phyloP scores from a whole-genome alignment of 495 filamentous ascomycete genomes.

The Penicillium ucsense region DNA sequence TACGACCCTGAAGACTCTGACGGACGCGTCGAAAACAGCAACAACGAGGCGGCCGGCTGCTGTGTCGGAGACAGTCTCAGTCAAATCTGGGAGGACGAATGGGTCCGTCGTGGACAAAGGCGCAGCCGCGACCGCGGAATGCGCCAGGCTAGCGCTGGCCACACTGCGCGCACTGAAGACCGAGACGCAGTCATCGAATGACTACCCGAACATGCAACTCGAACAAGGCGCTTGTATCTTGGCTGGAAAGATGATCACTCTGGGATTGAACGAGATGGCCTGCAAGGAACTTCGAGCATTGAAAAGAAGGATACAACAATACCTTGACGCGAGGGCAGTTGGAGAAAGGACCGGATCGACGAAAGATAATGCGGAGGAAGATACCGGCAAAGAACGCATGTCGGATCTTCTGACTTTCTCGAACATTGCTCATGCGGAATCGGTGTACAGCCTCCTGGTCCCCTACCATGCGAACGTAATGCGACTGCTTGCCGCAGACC shows the following conservation, averaged over 20 bases:
- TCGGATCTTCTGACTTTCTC: constrained; percentile 55
- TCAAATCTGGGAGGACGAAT: constrained; percentile 28
- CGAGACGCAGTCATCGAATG: constrained; percentile 38
- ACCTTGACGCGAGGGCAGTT: constrained; percentile 16
- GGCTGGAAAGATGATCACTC: constrained; percentile 57
- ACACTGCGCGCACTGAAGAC: constrained; percentile 53
- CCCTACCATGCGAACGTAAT: constrained; percentile 39
- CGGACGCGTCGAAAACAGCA: constrained; percentile 54
- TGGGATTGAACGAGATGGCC: constrained; percentile 67
- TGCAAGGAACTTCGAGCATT: constrained; percentile 60
- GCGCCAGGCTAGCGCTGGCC: constrained; percentile 63
- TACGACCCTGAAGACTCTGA: constrained; percentile 59
- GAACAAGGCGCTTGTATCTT: constrained; percentile 78
- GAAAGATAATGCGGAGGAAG: constrained; percentile 18
- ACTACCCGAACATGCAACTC: constrained; percentile 58
- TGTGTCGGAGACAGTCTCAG: constrained; percentile 31
- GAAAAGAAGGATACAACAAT: constrained; percentile 53
- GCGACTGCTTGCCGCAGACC: constrained; percentile 35
- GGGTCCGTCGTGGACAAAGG: constrained; percentile 20
- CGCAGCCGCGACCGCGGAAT: constrained; percentile 50
- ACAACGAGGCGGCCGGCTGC: constrained; percentile 10
- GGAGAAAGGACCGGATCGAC: constrained; percentile 14
- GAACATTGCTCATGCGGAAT: constrained; percentile 24
- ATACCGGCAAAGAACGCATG: constrained; percentile 37
- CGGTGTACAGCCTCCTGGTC: constrained; percentile 28